Base-by-base conservation (phyloP, 768 basidiomycete genomes). In the Collybia mongolica region DNA sequence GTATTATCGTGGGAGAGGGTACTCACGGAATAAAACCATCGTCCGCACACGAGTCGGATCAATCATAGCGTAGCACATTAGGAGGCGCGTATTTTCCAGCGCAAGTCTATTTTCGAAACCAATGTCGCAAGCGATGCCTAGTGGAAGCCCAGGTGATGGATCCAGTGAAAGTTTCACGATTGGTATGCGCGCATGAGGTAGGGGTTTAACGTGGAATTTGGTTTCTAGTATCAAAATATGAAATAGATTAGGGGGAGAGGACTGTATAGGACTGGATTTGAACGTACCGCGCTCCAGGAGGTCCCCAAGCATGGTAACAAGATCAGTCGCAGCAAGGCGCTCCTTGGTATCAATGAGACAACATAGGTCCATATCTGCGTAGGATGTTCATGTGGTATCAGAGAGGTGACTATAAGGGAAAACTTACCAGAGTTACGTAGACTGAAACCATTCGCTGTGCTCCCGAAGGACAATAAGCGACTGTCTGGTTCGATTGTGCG, bases 71-170 rank as follows among this genome's bases (percentile, higher is more conserved):
- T 99, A 99, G 65, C 93, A 98, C 82, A 95, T 88, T 50, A 99
- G 77, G 52, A 99, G 72, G 49, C 96, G 81, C 28, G 96, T 99
- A 68, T 99, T 99, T 73, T 99, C 96, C 49, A 99, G 76, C 22
- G 96, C 96, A 48, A 99, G 77, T 61, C 95, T 82, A 70, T 98
- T 98, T 75, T 97, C 96, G 60, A 98, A 98, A 15, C 96, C 96
- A 56, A 99, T 99, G 67, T 99, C 96, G 65, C 96, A 98, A 6
- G 95, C 90, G 59, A 99, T 96, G 49, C 94, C 95, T 44, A 83
- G 79, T 7, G 88, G 87, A 12, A 93, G 73, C 4, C 86, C 83
- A 9, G 84, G 85, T 2, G 90, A 90, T 15, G 92, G 90, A 65
- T 92, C 87, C 20, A 98, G 81, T 19, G 90, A 93, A 47, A 99